phyloP scores from a whole-genome alignment of 2,329 filamentous ascomycete genomes.

The Alternaria brassicicola region DNA sequence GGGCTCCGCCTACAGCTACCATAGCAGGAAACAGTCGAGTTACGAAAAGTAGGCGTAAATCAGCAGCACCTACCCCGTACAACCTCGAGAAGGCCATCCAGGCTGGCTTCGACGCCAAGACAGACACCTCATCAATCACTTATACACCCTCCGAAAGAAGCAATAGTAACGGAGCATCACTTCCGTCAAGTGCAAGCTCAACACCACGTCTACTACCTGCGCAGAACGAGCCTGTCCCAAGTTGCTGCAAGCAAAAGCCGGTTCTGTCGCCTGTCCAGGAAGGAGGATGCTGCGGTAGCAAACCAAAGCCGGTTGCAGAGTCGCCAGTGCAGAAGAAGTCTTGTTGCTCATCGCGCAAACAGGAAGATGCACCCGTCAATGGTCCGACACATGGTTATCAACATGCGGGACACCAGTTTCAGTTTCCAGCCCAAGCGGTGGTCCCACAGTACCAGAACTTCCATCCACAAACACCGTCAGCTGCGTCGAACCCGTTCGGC shows the following conservation, averaged over 20 bases:
- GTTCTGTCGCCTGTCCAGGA: slow-evolving; percentile 18
- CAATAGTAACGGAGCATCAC: slow-evolving; percentile 41
- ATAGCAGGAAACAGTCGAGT: slow-evolving; percentile 37
- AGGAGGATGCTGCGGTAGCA: slow-evolving; percentile 41
- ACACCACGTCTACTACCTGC: slow-evolving; percentile 42
- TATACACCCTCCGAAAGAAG: slow-evolving; percentile 44
- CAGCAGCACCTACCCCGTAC: slow-evolving; percentile 34
- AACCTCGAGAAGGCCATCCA: slow-evolving; percentile 46
- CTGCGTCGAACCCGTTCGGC: slow-evolving; percentile 30
- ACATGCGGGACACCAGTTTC: slow-evolving; percentile 24
- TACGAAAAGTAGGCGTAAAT: slow-evolving; percentile 43
- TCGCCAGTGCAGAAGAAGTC: slow-evolving; percentile 31
- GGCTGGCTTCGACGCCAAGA: slow-evolving; percentile 38
- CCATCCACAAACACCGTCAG: slow-evolving; percentile 20
- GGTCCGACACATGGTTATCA: slow-evolving; percentile 14
- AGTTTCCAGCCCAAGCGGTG: slow-evolving; percentile 31
- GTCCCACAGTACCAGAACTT: slow-evolving; percentile 29
- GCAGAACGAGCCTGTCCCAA: slow-evolving; percentile 34
- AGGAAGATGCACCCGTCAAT: slow-evolving; percentile 9
- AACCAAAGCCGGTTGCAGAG: slow-evolving; percentile 26
- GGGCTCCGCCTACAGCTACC: slow-evolving; percentile 28
- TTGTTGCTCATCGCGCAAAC: slow-evolving; percentile 38
- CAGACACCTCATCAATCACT: slow-evolving; percentile 41
- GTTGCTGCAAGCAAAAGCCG: slow-evolving; percentile 43
- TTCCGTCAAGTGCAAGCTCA: slow-evolving; percentile 47